Evolutionary conservation across 2,329 filamentous ascomycete species (phyloP), one percentile per base, ranked within the genome.

Genomic region (Aquanectria penicillioides): DNA sequence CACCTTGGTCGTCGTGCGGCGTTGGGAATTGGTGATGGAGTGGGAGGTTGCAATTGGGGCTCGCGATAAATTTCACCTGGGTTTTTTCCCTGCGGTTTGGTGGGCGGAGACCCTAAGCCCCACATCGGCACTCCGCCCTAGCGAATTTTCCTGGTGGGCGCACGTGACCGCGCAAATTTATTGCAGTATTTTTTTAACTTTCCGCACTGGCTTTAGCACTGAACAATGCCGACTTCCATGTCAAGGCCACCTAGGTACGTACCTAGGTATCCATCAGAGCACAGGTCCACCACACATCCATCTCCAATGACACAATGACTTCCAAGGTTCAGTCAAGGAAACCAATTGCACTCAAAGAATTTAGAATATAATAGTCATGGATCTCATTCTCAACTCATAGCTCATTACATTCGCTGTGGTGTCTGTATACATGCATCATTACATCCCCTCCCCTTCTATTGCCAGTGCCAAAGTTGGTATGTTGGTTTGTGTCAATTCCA

Each of bases 1-100:
- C 68, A 79, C 77, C 77, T 76, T 65, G 73, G 66, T 73, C 74
- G 75, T 78, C 74, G 74, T 69, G 68, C 74, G 74, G 77, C 76
- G 76, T 77, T 65, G 68, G 73, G 38, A 73, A 71, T 74, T 73
- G 70, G 68, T 73, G 71, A 73, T 74, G 70, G 68, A 72, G 69
- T 66, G 67, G 62, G 63, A 72, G 68, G 66, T 70, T 70, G 61
- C 63, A 64, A 60, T 64, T 68, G 59, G 63, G 68, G 63, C 66
- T 66, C 67, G 66, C 69, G 71, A 77, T 68, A 73, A 76, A 77
- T 74, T 77, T 77, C 73, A 68, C 71, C 61, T 64, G 57, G 63
- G 65, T 69, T 71, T 75, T 78, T 77, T 73, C 59, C 10, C 57
- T 50, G 43, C 51, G 46, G 60, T 75, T 75, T 77, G 72, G 74